Conservation (phyloP, 768 basidiomycete species). For the Pilatotrama ljubarskyi region DNA sequence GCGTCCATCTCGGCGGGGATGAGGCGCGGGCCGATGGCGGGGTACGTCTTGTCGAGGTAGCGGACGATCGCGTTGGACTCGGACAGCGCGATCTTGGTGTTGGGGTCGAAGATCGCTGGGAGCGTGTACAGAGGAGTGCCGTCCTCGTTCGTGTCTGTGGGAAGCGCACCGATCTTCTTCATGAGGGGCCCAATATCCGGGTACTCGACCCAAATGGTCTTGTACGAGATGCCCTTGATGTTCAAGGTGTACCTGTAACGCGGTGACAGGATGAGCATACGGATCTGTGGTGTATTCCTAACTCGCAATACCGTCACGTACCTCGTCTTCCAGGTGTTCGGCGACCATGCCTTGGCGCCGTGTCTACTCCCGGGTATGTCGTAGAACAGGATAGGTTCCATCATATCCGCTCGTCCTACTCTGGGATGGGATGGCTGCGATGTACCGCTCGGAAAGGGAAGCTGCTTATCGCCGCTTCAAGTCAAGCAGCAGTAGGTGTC, state of each 20-base stretch:
- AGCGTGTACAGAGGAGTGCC: constrained; percentile 28
- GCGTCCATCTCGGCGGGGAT: constrained; percentile 35
- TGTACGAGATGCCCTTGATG: constrained; percentile 43
- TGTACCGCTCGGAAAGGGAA: too few species aligned
- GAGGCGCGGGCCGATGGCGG: constrained; percentile 33
- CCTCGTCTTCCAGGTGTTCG: constrained; percentile 25
- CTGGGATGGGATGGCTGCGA: too few species aligned
- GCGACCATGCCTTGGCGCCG: constrained; percentile 19
- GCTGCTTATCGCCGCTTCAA: too few species aligned
- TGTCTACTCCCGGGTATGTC: constrained; percentile 21
- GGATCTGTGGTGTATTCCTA: not conserved
- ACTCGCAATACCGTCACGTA: not conserved
- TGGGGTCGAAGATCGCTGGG: constrained; percentile 33
- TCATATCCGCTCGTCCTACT: not conserved
- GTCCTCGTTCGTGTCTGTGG: not conserved
- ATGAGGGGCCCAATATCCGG: constrained; percentile 44
- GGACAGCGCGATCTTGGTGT: constrained; percentile 15
- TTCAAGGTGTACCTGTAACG: constrained; percentile 34
- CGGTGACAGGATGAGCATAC: not conserved
- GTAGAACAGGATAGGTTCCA: constrained; percentile 21
- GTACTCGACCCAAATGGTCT: constrained; percentile 53
- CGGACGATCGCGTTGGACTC: constrained; percentile 24
- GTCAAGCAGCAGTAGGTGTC: too few species aligned
- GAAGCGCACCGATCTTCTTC: constrained; percentile 29
- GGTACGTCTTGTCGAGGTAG: constrained; percentile 32